A percentile compares a stretch with the other conserved stretches of the same genome.
phyloP scores from a whole-genome alignment of 306 rosid genomes.

The Malus orientalis region DNA sequence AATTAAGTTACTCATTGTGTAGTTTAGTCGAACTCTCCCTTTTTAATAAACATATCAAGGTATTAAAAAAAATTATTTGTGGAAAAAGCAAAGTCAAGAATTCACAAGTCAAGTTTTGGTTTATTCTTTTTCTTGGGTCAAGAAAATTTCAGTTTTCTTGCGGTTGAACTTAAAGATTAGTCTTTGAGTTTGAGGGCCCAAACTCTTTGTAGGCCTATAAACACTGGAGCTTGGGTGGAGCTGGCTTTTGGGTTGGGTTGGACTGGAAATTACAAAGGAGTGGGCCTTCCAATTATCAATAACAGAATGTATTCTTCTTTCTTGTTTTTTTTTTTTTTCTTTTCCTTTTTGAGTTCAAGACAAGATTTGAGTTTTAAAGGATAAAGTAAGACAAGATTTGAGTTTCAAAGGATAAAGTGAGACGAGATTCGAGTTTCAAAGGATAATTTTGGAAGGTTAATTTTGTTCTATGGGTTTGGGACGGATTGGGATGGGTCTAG shows the following conservation, averaged over 20 bases:
- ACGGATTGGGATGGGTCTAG: no score
- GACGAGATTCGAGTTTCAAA: no score
- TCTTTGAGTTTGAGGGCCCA: background rate
- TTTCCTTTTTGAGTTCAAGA: no score
- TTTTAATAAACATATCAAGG: fast-evolving
- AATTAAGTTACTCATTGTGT: no score
- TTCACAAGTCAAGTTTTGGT: background rate
- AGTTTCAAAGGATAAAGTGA: no score
- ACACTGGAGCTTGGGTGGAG: background rate
- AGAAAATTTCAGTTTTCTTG: background rate
- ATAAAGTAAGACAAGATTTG: no score
- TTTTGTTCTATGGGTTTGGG: no score
- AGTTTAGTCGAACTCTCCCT: fast-evolving
- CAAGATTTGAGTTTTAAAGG: no score
- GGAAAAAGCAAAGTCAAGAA: background rate
- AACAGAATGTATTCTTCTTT: background rate
- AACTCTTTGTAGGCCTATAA: background rate
- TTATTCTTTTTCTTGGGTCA: background rate
- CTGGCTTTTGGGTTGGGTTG: background rate
- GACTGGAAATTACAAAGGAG: background rate
- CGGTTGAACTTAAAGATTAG: background rate
- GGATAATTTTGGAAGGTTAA: no score
- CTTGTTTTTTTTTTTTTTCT: no score
- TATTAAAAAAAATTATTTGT: no score
- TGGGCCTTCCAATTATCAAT: background rate